These are phyloP conservation scores for Pelargonium nanum DNA, from an alignment of 345 rosid species.

Conservation along the genomic window DNA sequence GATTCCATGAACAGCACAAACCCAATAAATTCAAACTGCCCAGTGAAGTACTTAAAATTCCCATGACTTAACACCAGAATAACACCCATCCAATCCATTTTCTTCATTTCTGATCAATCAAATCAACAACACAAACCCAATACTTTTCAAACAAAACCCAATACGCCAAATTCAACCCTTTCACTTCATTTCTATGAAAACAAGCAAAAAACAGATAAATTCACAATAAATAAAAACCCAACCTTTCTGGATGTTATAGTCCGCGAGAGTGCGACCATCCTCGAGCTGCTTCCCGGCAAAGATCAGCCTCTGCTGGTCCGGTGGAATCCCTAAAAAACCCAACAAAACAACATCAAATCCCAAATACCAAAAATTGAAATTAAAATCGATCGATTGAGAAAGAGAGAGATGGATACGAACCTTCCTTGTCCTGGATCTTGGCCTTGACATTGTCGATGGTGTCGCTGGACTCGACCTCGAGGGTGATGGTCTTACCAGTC, in stretches of 20 bases:
- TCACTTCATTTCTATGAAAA: not conserved
- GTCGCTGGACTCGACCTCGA: slow-evolving; percentile 66
- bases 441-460: slow-evolving; percentile 71
- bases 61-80: too few species aligned
- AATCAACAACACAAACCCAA: too few species aligned
- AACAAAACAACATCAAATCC: not conserved
- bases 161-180: too few species aligned
- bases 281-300: slow-evolving; percentile 40
- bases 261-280: slow-evolving; percentile 34
- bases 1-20: not conserved
- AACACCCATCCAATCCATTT: too few species aligned
- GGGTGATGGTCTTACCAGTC: slow-evolving; percentile 67
- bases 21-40: not conserved
- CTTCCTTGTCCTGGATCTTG: slow-evolving; percentile 78
- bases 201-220: not conserved
- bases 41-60: too few species aligned
- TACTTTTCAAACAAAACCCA: too few species aligned
- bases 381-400: not conserved
- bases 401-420: slow-evolving; percentile 7
- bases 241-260: slow-evolving; percentile 35
- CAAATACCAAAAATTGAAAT: not conserved
- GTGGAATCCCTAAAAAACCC: slow-evolving; percentile 14
- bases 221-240: not conserved
- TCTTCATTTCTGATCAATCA: too few species aligned
- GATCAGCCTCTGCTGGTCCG: slow-evolving; percentile 35